Evolutionary conservation across 139 green algal species (phyloP), one percentile per base, ranked within the genome.

Genomic region (Chlorella sorokiniana): DNA sequence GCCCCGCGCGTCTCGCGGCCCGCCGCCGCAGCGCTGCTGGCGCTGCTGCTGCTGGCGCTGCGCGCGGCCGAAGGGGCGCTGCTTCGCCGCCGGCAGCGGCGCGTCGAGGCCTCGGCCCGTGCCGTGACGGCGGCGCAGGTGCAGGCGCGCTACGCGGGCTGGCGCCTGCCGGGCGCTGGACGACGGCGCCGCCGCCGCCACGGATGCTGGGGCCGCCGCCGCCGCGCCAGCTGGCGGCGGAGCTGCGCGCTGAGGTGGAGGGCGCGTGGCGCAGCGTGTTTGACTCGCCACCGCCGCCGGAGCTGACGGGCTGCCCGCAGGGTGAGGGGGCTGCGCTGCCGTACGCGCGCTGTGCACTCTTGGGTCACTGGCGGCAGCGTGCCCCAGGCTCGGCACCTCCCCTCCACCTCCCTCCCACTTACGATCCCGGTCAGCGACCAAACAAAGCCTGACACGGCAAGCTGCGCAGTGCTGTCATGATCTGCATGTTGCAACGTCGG

Each of bases 261-360:
- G 37, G 42, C 52, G 11, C 69, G 73, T 79, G 73, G 73, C 73
- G 69, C 35, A 37, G 23, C 37, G 73, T 79, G 54, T 52, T 41
- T 38, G 73, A 41, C 3, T 25, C 7, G 0, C 18, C 4, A 31
- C 54, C 69, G 73, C 73, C 59, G 29, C 31, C 37, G 6, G 38
- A 51, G 5, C 27, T 35, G 0, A 27, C 69, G 52, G 23, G 52
- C 52, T 38, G 48, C 1, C 41, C 52, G 33, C 31, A 52, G 69
- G 73, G 73, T 79, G 73, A 14, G 73, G 37, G 0, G 3, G n/a
- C n/a, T n/a, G n/a, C n/a, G n/a, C n/a, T n/a, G n/a, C n/a, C n/a
- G n/a, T n/a, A n/a, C n/a, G n/a, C n/a, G 54, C 54, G 11, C n/a
- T 64, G 54, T 64, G 11, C 14, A 64, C n/a, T 5, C 20, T 29